Evolutionary conservation across 352 stramenopile species (phyloP), one percentile per base, ranked within the genome.

Genomic region (Phytophthora niederhauseri): DNA sequence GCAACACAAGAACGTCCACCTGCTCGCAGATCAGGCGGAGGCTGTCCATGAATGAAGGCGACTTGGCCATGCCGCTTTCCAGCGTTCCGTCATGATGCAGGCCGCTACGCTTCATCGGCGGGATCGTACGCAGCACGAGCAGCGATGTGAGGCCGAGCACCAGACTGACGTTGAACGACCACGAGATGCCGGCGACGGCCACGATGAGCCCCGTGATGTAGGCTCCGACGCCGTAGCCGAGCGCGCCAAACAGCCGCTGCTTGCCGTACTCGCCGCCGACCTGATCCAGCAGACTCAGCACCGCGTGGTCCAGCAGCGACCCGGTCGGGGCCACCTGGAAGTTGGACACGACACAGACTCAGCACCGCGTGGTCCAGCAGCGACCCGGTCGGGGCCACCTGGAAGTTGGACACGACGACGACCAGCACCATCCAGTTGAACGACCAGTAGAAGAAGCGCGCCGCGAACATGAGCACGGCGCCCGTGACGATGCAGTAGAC

Each of bases 251-350:
- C 58, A 95, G 74, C 0, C 87, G 85, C 69, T 95, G 87, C 70
- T 93, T 93, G 71, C 87, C 87, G 66, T 93, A 95, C 67, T 95
- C 87, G 15, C 85, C 85, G 46, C 87, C 85, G 52, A 89, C 74
- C 28, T 84, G 82, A 34, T 83, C 73, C 48, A 93, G 72, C 46
- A 95, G 73, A 41, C 85, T 78, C 8, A 95, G 67, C 30, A 93
- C 72, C 4, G 85, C 82, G 69, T 92, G 84, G 68, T 95, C 87
- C 28, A 93, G 62, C 49, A 95, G 62, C 28, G 87, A 90, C 17
- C 79, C 78, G 0, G 79, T 74, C 3, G 87, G 84, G n/a, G 75
- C 68, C 59, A 76, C 72, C 31, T 90, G 79, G 60, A 93, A 93
- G 67, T 92, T 91, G n/a, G n/a, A n/a, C n/a, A n/a, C n/a, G n/a